phyloP scores from a whole-genome alignment of 176 grass and related monocot genomes.

The Triticum turgidum region DNA sequence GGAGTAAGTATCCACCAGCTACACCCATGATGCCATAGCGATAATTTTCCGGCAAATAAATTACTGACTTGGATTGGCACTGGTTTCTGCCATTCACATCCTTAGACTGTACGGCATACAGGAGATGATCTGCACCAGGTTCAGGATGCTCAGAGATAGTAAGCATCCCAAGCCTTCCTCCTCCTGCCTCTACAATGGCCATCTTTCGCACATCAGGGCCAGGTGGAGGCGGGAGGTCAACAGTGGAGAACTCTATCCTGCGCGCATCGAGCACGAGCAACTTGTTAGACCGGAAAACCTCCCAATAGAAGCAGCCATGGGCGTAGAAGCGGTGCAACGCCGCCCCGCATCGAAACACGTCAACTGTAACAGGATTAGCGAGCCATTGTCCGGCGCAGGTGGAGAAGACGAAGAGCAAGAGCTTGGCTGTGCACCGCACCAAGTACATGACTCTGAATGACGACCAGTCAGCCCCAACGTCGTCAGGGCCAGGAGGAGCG shows the following conservation, averaged over 20 bases:
- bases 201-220: neutral
- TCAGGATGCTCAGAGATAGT: neutral
- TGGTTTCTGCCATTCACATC: neutral
- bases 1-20: neutral
- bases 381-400: neutral
- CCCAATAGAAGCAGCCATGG: neutral
- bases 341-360: neutral
- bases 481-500: too few species aligned
- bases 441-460: neutral
- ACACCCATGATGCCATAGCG: neutral
- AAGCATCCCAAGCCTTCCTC: neutral
- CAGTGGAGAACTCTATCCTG: neutral
- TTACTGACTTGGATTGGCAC: neutral
- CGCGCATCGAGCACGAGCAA: neutral
- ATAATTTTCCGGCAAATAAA: neutral
- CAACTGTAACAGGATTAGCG: neutral
- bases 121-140: neutral
- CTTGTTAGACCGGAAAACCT: neutral
- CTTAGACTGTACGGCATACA: neutral
- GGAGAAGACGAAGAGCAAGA: neutral
- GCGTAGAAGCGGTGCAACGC: neutral
- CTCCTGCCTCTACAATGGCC: neutral
- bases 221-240: neutral
- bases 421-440: neutral
- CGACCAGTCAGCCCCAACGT: too few species aligned